phyloP scores from a whole-genome alignment of 139 green algal species.

The Mychonastes homosphaera region DNA sequence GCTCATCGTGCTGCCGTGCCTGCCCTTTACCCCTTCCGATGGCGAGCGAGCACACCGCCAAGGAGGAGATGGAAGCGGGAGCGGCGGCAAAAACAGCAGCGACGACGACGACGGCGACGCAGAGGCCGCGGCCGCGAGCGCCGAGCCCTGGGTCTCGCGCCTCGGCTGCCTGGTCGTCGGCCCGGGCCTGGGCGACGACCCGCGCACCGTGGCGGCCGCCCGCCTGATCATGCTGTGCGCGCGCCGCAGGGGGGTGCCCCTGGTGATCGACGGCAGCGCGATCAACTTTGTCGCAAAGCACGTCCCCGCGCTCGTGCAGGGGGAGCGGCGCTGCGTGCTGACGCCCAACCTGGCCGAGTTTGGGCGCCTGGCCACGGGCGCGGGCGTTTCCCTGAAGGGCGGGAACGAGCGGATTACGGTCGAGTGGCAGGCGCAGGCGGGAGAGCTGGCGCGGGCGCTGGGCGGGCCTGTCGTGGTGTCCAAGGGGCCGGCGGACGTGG shows the following conservation, averaged over 20 bases:
- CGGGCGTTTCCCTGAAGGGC: conserved; percentile 24
- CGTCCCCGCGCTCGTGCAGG: conserved; percentile 27
- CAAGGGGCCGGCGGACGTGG: conserved; percentile 35
- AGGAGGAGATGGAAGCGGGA: too few species aligned
- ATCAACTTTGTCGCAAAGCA: conserved; percentile 29
- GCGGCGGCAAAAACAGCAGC: background rate
- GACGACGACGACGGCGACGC: background rate
- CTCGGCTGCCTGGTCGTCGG: conserved; percentile 64
- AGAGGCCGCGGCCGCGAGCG: conserved; percentile 27
- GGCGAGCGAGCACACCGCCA: background rate
- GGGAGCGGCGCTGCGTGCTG: conserved; percentile 29
- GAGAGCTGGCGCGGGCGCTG: conserved; percentile 19
- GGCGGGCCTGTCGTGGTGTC: conserved; percentile 32
- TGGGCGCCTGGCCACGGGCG: conserved; percentile 24
- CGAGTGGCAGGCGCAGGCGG: conserved; percentile 25
- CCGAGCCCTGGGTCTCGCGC: conserved; percentile 42
- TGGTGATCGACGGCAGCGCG: conserved; percentile 34
- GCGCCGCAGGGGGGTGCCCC: conserved; percentile 17
- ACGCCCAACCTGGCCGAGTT: conserved; percentile 54
- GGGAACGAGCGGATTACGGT: conserved; percentile 23
- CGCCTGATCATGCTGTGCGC: conserved; percentile 9
- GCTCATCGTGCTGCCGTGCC: conserved; percentile 88
- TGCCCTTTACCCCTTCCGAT: conserved; percentile 43
- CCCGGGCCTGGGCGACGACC: conserved; percentile 61
- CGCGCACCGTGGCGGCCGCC: conserved; percentile 9